A percentile compares a stretch with the other conserved stretches of the same genome.
These are phyloP conservation scores for Atkinsonella texensis DNA, from an alignment of 2,329 filamentous ascomycete genomes.

Conservation along the genomic window DNA sequence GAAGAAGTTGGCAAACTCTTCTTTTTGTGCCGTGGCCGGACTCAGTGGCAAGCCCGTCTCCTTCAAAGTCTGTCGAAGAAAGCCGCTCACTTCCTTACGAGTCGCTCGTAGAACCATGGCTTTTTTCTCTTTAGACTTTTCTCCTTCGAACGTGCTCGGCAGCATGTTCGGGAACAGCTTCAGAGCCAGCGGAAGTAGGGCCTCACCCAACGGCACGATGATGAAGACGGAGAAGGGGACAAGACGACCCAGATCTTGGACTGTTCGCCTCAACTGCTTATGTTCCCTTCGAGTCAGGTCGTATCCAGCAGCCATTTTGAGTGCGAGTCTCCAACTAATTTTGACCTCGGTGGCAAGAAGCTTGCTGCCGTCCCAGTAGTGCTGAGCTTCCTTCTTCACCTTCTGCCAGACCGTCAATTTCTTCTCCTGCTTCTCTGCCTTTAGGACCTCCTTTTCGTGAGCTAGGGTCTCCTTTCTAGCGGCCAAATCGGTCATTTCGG, in stretches of 20 bases:
- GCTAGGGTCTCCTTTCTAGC: constrained; percentile 49
- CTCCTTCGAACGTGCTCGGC: constrained; percentile 90
- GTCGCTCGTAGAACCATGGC: constrained; percentile 69
- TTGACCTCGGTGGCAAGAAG: constrained; percentile 81
- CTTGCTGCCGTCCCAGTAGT: constrained; percentile 99
- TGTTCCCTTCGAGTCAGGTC: constrained; percentile 90
- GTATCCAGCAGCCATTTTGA: constrained; percentile 98
- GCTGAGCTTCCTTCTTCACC: constrained; percentile 83
- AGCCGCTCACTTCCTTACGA: constrained; percentile 84
- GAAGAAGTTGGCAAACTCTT: constrained; percentile 96
- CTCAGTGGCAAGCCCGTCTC: constrained; percentile 91
- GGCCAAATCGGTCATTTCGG: constrained; percentile 47
- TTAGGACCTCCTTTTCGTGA: constrained; percentile 45
- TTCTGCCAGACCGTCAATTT: constrained; percentile 85
- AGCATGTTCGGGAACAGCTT: constrained; percentile 96
- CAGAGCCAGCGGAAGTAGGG: constrained; percentile 80
- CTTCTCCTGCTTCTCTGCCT: constrained; percentile 57
- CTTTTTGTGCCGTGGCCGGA: constrained; percentile 70
- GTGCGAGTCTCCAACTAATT: constrained; percentile 79
- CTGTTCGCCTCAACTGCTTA: constrained; percentile 82
- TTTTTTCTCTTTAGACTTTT: constrained; percentile 84
- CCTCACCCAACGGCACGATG: constrained; percentile 90
- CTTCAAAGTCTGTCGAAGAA: constrained; percentile 75
- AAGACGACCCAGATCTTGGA: constrained; percentile 82
- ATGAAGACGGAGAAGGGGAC: constrained; percentile 96